Base-by-base conservation (phyloP, 805 yeast species). In the Ogataea trehaloabstinens region DNA sequence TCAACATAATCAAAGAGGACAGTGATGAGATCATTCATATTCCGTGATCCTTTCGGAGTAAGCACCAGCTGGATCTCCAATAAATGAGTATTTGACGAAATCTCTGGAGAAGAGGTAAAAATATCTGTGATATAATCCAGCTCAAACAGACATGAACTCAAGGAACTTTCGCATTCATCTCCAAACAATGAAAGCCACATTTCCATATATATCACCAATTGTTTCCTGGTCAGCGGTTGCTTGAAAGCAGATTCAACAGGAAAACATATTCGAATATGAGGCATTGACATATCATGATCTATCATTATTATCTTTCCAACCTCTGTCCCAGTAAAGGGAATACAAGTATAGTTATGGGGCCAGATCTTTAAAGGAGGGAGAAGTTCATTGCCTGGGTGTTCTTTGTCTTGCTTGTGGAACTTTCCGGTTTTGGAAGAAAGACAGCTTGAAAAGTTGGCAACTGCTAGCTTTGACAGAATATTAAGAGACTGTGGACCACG, bases 401-500 rank as follows among this genome's bases (percentile, higher is more conserved):
- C 7, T 5, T 16, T 16, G 10, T 17, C 24, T 15, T 32, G 28
- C n/a, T 15, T 16, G 6, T 28, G 35, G 7, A 22, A 7, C 10
- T 21, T 13, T 11, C 5, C 28, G 19, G 10, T 19, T 5, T 29
- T 18, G 4, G 24, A 6, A 7, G 21, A 8, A 25, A 45, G 20
- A 28, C 50, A 46, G 4, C 28, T 8, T 3, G 48, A 46, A 49
- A 80, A 82, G 38, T 67, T 55, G 1, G 61, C 31, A 1, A 67
- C 28, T 0, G 80, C 80, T 13, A 78, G 41, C 48, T 76, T 82
- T 30, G 73, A 75, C 24, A 85, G 54, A 19, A 63, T 58, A 46
- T 79, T 80, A 24, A 82, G 46, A 0, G 90, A 78, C 40, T 81
- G 85, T 0, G 89, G 80, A 0, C 90, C 83, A 48, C 74, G 69